Evolutionary conservation across 2,329 filamentous ascomycete genomes (phyloP).

Genomic region (Colletotrichum eremochloae): DNA sequence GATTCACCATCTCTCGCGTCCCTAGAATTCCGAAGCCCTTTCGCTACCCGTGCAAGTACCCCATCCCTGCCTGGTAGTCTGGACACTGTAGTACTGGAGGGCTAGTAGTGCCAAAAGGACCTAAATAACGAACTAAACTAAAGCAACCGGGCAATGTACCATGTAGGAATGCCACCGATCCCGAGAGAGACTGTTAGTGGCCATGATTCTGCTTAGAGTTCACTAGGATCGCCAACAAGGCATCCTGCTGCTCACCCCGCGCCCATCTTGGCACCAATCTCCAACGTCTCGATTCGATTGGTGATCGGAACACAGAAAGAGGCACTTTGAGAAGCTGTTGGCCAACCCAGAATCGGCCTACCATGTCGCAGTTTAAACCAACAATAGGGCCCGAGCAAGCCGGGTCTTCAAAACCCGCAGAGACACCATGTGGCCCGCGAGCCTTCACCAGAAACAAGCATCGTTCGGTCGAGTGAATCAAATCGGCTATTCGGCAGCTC

Average conservation of each 20-base stretch:
- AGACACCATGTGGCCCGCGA: slow-evolving; percentile 4
- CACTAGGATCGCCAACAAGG: background rate
- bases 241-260: slow-evolving; percentile 9
- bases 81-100: background rate
- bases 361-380: slow-evolving; percentile 1
- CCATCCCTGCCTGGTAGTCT: too few relatives aligned
- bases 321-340: slow-evolving; percentile 3
- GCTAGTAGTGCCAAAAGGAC: background rate
- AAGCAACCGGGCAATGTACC: background rate
- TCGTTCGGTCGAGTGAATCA: slow-evolving; percentile 21
- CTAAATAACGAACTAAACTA: background rate
- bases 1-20: slow-evolving; percentile 21
- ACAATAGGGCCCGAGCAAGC: slow-evolving; percentile 25
- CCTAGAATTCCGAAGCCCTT: slow-evolving; percentile 30
- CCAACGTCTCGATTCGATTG: slow-evolving; percentile 26
- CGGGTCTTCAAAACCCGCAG: slow-evolving; percentile 15
- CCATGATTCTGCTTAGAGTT: background rate
- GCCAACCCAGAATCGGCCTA: background rate
- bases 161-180: background rate
- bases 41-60: background rate
- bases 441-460: slow-evolving; percentile 21
- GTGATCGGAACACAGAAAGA: slow-evolving; percentile 16
- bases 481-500: slow-evolving; percentile 32
- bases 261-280: slow-evolving; percentile 14
- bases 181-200: background rate